Evolutionary conservation across 352 stramenopile genomes (phyloP), one percentile per base, ranked within the genome.

Genomic region (Globisporangium lucens): DNA sequence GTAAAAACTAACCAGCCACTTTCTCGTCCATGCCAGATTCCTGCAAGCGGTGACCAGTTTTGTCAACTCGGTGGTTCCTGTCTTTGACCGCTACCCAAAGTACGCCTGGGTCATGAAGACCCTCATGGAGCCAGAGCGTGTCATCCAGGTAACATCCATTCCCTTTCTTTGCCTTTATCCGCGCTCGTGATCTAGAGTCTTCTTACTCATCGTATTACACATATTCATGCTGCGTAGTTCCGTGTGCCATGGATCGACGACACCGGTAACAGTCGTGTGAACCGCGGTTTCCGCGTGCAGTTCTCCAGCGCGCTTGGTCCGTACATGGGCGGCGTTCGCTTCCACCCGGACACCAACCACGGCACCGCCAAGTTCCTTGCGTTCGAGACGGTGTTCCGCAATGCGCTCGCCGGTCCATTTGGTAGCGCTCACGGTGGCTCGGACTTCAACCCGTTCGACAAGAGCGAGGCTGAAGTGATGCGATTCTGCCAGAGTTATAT

Each of bases 401-500:
- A 99, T 70, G 95, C 94, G 3, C 76, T 99, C 27, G 86, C 87
- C 4, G 87, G 85, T 33, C 75, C 84, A 12, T 94, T 90, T 56
- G 87, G 85, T 30, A 83, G 76, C 20, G 87, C 87, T 13, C 93
- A 97, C 73, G 94, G 94, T 67, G 95, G 94, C 60, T 96, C 93
- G 38, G 97, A 99, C 75, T 99, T 99, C 69, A 98, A 99, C 77
- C 97, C 97, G 8, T 83, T 97, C 66, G 93, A 98, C 79, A 99
- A 99, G 80, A 98, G 83, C 61, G 97, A 99, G 76, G 87, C 91
- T 29, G 97, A 99, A 73, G 96, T 99, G 69, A 98, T 99, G 84
- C 87, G 96, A 56, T 99, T 99, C 77, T 99, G 97, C 72, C 96
- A 99, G 81, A 96, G 83, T 51, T 99, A 98, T 80, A 99, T 99